These are phyloP conservation scores for Eucalyptus pauciflora DNA, from an alignment of 345 rosid species.

Conservation along the genomic window DNA sequence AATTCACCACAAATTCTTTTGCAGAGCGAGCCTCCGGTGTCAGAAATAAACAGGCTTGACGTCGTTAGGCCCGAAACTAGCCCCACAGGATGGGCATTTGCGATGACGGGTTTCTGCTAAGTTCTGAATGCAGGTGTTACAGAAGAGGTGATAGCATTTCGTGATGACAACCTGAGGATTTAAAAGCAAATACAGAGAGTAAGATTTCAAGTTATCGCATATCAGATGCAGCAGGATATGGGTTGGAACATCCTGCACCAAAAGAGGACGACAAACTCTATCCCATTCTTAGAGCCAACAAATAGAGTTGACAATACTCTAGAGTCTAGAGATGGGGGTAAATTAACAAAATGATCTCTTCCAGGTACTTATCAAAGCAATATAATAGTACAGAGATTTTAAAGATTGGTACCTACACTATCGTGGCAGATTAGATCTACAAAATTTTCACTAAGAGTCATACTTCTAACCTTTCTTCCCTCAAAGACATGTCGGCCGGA, in stretches of 20 bases:
- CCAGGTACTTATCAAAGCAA: not conserved
- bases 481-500: not conserved
- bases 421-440: not conserved
- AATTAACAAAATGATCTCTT: not conserved
- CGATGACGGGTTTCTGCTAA: conserved; percentile 65
- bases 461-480: not conserved
- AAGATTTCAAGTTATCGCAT: not conserved
- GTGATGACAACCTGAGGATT: conserved; percentile 79
- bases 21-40: not conserved
- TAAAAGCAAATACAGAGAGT: not conserved
- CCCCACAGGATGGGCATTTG: conserved; percentile 76
- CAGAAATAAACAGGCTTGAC: conserved; percentile 95
- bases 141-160: conserved; percentile 91
- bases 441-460: not conserved
- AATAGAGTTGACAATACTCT: not conserved
- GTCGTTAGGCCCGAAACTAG: conserved; percentile 82
- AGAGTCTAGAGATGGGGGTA: not conserved
- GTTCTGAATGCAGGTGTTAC: conserved; percentile 77
- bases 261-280: not conserved
- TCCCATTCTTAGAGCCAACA: not conserved
- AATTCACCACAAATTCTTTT: not conserved
- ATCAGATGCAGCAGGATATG: not conserved
- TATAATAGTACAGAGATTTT: not conserved
- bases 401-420: not conserved
- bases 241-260: not conserved